Evolutionary conservation across 2,329 filamentous ascomycete genomes (phyloP).

Genomic region (Venturiaceae sp.): DNA sequence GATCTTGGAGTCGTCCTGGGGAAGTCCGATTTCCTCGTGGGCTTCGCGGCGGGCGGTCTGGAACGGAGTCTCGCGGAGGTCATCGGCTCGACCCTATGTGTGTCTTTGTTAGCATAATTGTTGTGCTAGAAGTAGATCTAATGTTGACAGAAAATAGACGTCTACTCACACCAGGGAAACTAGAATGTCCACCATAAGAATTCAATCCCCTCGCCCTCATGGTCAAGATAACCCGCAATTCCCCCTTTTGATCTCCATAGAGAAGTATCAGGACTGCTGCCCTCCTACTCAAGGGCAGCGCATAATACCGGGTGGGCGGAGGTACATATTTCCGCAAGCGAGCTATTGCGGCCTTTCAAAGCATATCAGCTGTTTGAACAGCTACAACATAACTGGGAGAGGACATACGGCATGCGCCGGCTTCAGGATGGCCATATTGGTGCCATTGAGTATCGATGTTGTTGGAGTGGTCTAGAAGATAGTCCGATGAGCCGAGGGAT

Average conservation of each 20-base stretch:
- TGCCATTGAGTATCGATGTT: neutral
- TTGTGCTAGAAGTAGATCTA: slow-evolving; percentile 55
- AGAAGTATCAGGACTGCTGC: slow-evolving; percentile 83
- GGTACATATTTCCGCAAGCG: slow-evolving; percentile 46
- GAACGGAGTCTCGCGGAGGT: slow-evolving; percentile 48
- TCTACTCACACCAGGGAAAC: neutral
- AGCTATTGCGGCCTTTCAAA: slow-evolving; percentile 34
- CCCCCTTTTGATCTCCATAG: slow-evolving; percentile 73
- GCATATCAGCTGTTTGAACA: neutral
- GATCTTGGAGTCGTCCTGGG: slow-evolving; percentile 57
- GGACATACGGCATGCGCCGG: slow-evolving; percentile 7
- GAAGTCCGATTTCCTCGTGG: slow-evolving; percentile 85
- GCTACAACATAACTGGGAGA: neutral
- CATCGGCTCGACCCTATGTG: slow-evolving; percentile 60
- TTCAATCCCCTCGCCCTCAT: slow-evolving; percentile 50
- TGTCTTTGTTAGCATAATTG: slow-evolving; percentile 54
- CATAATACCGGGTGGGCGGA: slow-evolving; percentile 46
- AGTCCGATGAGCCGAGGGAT: too few relatives aligned
- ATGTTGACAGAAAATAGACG: neutral
- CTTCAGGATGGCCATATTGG: slow-evolving; percentile 8
- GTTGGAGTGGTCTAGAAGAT: too few relatives aligned
- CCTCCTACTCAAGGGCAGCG: slow-evolving; percentile 52
- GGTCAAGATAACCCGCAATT: slow-evolving; percentile 58
- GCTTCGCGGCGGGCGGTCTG: slow-evolving; percentile 84
- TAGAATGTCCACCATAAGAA: slow-evolving; percentile 29